A percentile compares a stretch with the other conserved stretches of the same genome.
phyloP scores from a whole-genome alignment of 2,329 filamentous ascomycete genomes.

The Sporothrix inflata region DNA sequence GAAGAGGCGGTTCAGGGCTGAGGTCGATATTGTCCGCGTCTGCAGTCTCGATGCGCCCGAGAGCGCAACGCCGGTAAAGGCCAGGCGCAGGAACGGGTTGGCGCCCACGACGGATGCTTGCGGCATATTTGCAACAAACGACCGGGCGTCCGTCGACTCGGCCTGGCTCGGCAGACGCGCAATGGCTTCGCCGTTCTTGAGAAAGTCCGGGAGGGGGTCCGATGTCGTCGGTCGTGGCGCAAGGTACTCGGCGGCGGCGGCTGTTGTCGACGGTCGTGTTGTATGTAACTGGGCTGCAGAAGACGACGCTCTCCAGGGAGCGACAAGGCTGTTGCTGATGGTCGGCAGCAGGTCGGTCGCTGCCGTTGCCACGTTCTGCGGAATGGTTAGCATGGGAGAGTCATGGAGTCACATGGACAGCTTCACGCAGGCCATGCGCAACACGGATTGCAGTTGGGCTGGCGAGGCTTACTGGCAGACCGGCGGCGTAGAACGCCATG shows the following conservation, averaged over 20 bases:
- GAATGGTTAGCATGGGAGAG: conserved; percentile 4
- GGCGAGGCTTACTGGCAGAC: conserved; percentile 30
- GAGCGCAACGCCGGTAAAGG: neutral
- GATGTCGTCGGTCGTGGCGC: neutral
- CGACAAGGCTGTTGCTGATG: conserved; percentile 46
- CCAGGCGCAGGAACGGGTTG: conserved; percentile 24
- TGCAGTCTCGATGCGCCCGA: conserved; percentile 16
- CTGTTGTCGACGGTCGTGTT: conserved; percentile 7
- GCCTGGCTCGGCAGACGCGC: conserved; percentile 9
- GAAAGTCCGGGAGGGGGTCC: conserved; percentile 37
- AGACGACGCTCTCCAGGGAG: conserved; percentile 41
- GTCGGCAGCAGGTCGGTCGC: conserved; percentile 53
- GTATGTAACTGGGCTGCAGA: neutral
- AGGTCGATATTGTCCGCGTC: conserved; percentile 8
- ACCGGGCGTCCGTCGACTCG: conserved; percentile 35
- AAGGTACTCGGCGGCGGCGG: neutral
- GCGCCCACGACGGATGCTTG: conserved; percentile 21
- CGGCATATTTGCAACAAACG: conserved; percentile 27
- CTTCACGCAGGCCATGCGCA: neutral
- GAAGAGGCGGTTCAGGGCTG: conserved; percentile 16
- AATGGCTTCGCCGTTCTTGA: conserved; percentile 37
- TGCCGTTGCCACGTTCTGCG: conserved; percentile 45
- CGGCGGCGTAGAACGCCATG: conserved; percentile 30
- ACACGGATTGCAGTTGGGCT: neutral
- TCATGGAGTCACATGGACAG: neutral